Conservation (phyloP, 225 moss, liverwort and hornwort genomes). For the Straminergon stramineum region DNA sequence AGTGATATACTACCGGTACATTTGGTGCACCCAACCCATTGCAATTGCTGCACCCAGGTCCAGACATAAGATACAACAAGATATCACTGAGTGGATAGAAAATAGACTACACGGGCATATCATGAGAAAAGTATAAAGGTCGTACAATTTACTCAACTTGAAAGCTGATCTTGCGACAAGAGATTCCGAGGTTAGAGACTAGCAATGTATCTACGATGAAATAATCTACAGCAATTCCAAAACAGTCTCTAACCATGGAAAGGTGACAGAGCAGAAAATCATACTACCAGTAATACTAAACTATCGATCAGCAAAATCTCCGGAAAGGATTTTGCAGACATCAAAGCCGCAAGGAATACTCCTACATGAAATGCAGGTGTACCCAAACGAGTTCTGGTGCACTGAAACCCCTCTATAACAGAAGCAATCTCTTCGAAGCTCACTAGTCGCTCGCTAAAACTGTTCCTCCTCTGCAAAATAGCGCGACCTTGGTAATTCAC, state of each 20-base stretch:
- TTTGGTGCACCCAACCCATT: neutral
- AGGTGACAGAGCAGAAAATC: neutral
- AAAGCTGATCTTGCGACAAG: neutral
- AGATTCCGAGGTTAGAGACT: neutral
- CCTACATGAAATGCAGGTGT: neutral
- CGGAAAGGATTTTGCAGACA: neutral
- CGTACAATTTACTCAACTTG: neutral
- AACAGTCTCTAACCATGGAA: neutral
- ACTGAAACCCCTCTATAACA: neutral
- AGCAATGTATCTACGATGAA: neutral
- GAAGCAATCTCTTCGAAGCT: neutral
- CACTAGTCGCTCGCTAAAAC: slow-evolving; percentile 1
- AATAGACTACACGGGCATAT: neutral
- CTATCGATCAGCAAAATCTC: neutral
- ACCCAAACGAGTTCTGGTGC: neutral
- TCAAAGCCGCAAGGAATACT: slow-evolving; percentile 2
- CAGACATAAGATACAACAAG: neutral
- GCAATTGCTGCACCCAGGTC: neutral
- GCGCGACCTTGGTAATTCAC: neutral
- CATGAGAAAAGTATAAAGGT: neutral
- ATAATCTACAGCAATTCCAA: neutral
- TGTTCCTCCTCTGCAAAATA: slow-evolving; percentile 15
- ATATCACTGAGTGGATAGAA: neutral
- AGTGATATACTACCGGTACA: neutral
- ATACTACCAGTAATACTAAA: neutral